Conservation (phyloP, 371 early-diverging fungal genomes). For the Blakeslea trispora region DNA sequence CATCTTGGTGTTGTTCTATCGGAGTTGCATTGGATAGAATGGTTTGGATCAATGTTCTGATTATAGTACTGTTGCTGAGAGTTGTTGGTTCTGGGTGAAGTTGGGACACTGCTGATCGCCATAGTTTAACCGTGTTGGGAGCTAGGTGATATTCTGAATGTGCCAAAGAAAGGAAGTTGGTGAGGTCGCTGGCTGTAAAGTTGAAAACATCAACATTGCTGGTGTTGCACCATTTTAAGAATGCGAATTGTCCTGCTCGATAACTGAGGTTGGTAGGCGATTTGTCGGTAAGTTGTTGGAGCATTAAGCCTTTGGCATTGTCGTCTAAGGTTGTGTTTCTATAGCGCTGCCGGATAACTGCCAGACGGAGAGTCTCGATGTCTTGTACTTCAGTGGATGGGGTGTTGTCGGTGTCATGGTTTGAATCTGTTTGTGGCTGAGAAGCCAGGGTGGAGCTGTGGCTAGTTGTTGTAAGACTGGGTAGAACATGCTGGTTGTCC, state of each 20-base stretch:
- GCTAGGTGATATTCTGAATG: background rate
- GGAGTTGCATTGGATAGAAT: conserved; percentile 4
- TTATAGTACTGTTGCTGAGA: background rate
- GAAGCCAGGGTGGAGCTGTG: too few relatives aligned
- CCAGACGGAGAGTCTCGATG: too few relatives aligned
- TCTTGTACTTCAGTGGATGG: too few relatives aligned
- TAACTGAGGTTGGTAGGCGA: conserved; percentile 1
- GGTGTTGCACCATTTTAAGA: conserved; percentile 4
- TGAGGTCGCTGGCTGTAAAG: conserved; percentile 6
- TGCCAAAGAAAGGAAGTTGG: conserved; percentile 13
- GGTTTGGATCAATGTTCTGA: conserved; percentile 4
- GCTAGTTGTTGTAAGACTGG: too few relatives aligned
- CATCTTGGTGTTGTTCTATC: background rate
- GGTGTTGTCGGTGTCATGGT: too few relatives aligned
- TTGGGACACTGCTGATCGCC: conserved; percentile 13
- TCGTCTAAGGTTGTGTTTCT: background rate
- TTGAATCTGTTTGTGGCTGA: too few relatives aligned
- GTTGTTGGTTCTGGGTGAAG: conserved; percentile 6
- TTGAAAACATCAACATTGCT: background rate
- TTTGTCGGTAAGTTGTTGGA: background rate
- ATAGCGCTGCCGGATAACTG: conserved; percentile 1
- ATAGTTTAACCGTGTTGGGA: conserved; percentile 10
- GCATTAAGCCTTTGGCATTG: background rate
- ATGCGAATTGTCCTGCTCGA: conserved; percentile 3
- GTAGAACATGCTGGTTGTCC: too few relatives aligned